Percentiles rank a stretch among this genome's conserved stretches.
These are phyloP conservation scores for Periglandula ipomoeae DNA, from an alignment of 2,329 filamentous ascomycete genomes.

Conservation along the genomic window DNA sequence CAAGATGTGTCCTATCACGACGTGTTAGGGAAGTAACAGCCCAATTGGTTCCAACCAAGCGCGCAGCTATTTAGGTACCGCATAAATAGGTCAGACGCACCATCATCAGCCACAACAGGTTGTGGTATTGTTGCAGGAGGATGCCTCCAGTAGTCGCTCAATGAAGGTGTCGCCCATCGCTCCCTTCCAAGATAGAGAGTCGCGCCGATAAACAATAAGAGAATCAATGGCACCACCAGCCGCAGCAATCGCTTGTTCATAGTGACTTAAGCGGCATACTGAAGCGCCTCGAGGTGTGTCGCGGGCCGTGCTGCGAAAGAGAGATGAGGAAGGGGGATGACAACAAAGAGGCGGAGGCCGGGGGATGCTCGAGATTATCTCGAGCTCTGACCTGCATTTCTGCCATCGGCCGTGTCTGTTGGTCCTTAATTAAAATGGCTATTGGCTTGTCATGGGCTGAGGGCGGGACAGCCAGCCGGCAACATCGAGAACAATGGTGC, in stretches of 20 bases:
- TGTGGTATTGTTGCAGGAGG: too few species aligned
- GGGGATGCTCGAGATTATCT: too few species aligned
- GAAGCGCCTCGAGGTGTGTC: not conserved
- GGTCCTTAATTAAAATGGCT: too few species aligned
- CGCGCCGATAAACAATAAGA: not conserved
- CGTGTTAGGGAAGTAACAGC: too few species aligned
- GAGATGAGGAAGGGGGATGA: not conserved
- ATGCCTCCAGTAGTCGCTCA: not conserved
- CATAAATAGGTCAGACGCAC: not conserved
- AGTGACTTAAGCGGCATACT: not conserved
- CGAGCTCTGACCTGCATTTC: too few species aligned
- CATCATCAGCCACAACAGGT: too few species aligned
- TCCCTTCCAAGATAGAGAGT: not conserved
- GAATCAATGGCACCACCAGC: not conserved
- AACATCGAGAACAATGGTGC: too few species aligned
- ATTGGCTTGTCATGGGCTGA: too few species aligned
- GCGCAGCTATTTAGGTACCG: too few species aligned
- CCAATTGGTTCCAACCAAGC: too few species aligned
- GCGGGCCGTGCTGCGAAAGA: not conserved
- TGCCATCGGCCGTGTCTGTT: too few species aligned
- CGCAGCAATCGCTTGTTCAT: not conserved
- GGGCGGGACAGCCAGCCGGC: too few species aligned
- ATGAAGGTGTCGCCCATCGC: not conserved
- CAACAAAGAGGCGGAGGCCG: not conserved
- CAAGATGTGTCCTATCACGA: conserved; percentile 4